Evolutionary conservation across 1,284 basidiomycete species (phyloP).

Genomic region (Butyriboletus appendiculatus): DNA sequence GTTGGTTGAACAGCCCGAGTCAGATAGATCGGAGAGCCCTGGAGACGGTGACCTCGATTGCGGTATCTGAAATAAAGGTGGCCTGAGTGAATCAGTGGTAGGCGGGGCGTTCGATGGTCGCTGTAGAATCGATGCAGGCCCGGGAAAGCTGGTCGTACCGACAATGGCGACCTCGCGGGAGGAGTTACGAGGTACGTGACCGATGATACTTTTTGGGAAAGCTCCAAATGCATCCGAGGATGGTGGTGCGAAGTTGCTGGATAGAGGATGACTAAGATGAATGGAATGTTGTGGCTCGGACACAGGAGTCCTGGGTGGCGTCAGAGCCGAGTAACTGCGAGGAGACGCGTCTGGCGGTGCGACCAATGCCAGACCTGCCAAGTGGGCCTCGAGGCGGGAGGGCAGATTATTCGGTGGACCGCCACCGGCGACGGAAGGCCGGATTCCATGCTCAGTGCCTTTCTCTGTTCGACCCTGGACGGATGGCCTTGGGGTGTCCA

Average conservation of each 20-base stretch:
- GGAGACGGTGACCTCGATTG: slow-evolving; percentile 51
- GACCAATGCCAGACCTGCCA: slow-evolving; percentile 60
- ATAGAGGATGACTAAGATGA: slow-evolving; percentile 15
- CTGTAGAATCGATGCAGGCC: slow-evolving; percentile 29
- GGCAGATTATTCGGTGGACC: slow-evolving; percentile 35
- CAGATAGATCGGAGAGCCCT: slow-evolving; percentile 36
- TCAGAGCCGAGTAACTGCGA: slow-evolving; percentile 49
- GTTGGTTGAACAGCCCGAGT: slow-evolving; percentile 33
- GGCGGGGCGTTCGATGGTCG: slow-evolving; percentile 19
- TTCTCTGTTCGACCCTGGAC: slow-evolving; percentile 27
- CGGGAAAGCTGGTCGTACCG: slow-evolving; percentile 40
- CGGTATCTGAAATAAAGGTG: slow-evolving; percentile 55
- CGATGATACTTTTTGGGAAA: slow-evolving; percentile 11
- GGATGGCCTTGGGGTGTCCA: slow-evolving; percentile 37
- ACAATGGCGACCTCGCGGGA: slow-evolving; percentile 62
- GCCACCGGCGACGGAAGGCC: slow-evolving; percentile 30
- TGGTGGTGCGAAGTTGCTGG: slow-evolving; percentile 42
- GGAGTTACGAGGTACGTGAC: slow-evolving; percentile 38
- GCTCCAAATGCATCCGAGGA: slow-evolving; percentile 42
- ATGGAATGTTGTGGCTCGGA: slow-evolving; percentile 21
- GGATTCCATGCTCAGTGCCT: slow-evolving; percentile 27
- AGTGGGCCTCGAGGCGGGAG: slow-evolving; percentile 44
- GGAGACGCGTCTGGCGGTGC: slow-evolving; percentile 67
- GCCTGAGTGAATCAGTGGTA: slow-evolving; percentile 31
- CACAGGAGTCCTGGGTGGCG: slow-evolving; percentile 51